Percentiles rank a stretch among this genome's conserved stretches.
Conservation (phyloP, 805 yeast genomes). For the Schwanniomyces occidentalis region DNA sequence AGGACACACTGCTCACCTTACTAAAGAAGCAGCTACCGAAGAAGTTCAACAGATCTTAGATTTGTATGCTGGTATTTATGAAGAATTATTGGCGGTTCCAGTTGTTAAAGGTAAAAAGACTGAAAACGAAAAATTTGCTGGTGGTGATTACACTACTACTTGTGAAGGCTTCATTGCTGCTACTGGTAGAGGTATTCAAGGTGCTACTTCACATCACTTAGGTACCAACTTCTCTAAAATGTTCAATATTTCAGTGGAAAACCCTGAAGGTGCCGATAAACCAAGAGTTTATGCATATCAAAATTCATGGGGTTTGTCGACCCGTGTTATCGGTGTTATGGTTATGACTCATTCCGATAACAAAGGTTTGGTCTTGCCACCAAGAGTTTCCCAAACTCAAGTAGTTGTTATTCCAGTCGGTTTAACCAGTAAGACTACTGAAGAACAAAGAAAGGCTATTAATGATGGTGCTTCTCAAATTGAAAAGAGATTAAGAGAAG, state of each 20-base stretch:
- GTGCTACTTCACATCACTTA: conserved; percentile 96
- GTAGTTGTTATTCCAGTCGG: conserved; percentile 95
- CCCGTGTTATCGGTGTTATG: conserved; percentile 99
- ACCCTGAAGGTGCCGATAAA: conserved; percentile 86
- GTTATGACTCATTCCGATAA: conserved; percentile 98
- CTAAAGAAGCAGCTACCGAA: conserved; percentile 72
- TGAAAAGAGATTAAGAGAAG: conserved; percentile 57
- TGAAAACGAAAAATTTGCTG: conserved; percentile 97
- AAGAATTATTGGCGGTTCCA: conserved; percentile 95
- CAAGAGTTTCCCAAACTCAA: conserved; percentile 92
- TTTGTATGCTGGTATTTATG: conserved; percentile 80
- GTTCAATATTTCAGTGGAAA: conserved; percentile 95
- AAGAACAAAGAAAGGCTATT: conserved; percentile 70
- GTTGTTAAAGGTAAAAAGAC: conserved; percentile 94
- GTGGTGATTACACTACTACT: conserved; percentile 94
- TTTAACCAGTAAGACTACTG: conserved; percentile 79
- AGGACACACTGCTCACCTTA: conserved; percentile 97
- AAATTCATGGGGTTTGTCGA: conserved; percentile 99
- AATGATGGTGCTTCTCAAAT: conserved; percentile 68
- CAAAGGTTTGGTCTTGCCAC: conserved; percentile 97
- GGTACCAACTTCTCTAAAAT: conserved; percentile 98
- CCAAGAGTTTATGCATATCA: conserved; percentile 90
- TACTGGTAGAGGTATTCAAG: conserved; percentile 99
- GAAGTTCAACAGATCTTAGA: conserved; percentile 89
- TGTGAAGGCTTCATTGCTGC: conserved; percentile 96